Percentiles rank a stretch among this genome's conserved stretches.
Evolutionary conservation across 768 basidiomycete genomes (phyloP).

Genomic region (Exidia glandulosa): DNA sequence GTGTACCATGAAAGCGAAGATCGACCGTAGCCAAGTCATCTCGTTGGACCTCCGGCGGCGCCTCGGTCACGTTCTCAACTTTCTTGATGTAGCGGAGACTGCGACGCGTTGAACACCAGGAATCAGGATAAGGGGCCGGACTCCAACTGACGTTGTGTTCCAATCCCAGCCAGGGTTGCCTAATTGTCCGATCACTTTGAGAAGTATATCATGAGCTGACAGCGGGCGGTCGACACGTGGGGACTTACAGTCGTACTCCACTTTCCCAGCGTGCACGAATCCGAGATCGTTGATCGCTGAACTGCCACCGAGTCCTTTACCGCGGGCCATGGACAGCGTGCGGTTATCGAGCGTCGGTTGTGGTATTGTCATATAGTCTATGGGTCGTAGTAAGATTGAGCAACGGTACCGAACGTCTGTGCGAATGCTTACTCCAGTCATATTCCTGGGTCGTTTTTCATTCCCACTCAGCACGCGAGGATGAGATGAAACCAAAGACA

Average conservation of each 20-base stretch:
- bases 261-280: background rate
- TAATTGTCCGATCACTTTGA: background rate
- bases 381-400: background rate
- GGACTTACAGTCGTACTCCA: background rate
- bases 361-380: background rate
- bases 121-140: too few species aligned
- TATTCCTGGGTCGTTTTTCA: background rate
- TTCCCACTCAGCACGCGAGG: too few species aligned
- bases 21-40: background rate
- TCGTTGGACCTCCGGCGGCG: background rate
- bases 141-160: too few species aligned
- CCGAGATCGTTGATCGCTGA: conserved; percentile 32
- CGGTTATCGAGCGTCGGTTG: background rate
- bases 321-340: conserved; percentile 6
- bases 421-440: background rate
- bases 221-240: background rate
- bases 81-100: conserved; percentile 7
- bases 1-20: background rate
- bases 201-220: background rate
- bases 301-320: conserved; percentile 28
- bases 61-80: background rate
- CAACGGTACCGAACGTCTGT: too few species aligned
- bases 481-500: too few species aligned
- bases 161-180: background rate
- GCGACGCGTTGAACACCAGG: conserved; percentile 4